Conservation (phyloP, 495 filamentous ascomycete species). For the Penicillium subrubescens region DNA sequence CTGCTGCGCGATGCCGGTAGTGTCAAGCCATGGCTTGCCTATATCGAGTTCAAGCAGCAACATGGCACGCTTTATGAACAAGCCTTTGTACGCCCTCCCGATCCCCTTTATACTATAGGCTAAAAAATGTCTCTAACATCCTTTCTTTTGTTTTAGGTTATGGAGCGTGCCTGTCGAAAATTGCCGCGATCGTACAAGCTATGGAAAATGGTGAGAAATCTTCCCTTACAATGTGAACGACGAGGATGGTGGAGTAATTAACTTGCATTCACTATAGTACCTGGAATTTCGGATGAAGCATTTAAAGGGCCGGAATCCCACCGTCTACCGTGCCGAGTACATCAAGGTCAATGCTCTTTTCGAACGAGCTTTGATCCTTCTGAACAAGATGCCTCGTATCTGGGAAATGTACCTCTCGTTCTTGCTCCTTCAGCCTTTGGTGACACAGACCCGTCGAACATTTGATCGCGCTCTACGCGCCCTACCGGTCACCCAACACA, state of each 20-base stretch:
- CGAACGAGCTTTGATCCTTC: constrained; percentile 87
- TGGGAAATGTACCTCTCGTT: constrained; percentile 99
- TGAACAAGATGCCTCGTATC: constrained; percentile 98
- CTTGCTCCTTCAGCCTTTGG: constrained; percentile 83
- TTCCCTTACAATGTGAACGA: not conserved
- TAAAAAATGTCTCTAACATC: not conserved
- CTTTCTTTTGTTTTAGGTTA: constrained; percentile 39
- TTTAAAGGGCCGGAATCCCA: constrained; percentile 80
- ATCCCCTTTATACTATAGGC: not conserved
- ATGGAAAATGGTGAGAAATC: constrained; percentile 83
- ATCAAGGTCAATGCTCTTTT: constrained; percentile 94
- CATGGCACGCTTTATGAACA: constrained; percentile 87
- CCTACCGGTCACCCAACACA: constrained; percentile 95
- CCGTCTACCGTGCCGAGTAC: constrained; percentile 78
- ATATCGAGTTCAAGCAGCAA: constrained; percentile 88
- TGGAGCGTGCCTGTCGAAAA: constrained; percentile 88
- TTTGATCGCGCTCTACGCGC: constrained; percentile 95
- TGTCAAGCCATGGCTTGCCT: constrained; percentile 94
- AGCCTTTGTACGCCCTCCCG: constrained; percentile 66
- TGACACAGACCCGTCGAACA: constrained; percentile 85
- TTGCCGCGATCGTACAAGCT: constrained; percentile 96
- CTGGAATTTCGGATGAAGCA: constrained; percentile 84
- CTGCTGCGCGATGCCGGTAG: constrained; percentile 81
- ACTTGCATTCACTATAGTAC: constrained; percentile 58
- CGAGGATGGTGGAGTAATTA: not conserved